Evolutionary conservation across 352 stramenopile genomes (phyloP).

Genomic region (Pythium guiyangense): DNA sequence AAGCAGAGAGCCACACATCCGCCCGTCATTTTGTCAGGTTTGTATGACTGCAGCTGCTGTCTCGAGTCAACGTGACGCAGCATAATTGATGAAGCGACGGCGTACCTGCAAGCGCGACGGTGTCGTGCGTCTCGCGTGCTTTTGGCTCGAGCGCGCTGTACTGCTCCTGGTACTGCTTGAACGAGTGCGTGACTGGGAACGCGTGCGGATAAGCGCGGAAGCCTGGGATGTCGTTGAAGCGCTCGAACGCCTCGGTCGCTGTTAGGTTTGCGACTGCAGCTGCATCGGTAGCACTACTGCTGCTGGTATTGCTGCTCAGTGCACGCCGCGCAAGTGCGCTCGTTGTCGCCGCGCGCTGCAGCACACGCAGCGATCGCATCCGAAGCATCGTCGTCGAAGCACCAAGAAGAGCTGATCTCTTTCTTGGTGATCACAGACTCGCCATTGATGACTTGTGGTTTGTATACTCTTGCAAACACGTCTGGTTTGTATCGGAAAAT

Average conservation of each 20-base stretch:
- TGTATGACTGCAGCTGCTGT: too few relatives aligned
- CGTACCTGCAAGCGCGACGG: constrained; percentile 50
- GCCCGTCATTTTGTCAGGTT: too few relatives aligned
- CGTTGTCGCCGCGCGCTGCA: neutral
- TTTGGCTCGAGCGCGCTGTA: constrained; percentile 49
- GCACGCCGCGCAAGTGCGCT: neutral
- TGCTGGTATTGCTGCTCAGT: too few relatives aligned
- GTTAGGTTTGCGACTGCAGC: constrained; percentile 11
- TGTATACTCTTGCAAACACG: too few relatives aligned
- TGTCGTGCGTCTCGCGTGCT: constrained; percentile 47
- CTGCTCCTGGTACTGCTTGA: constrained; percentile 56
- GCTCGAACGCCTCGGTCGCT: constrained; percentile 37
- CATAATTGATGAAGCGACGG: too few relatives aligned
- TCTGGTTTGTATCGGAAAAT: too few relatives aligned
- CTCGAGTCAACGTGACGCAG: too few relatives aligned
- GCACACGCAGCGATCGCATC: neutral
- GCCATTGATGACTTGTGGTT: too few relatives aligned
- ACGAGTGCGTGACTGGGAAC: constrained; percentile 63
- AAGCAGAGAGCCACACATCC: constrained; percentile 1
- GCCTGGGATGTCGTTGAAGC: constrained; percentile 44
- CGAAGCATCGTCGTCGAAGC: too few relatives aligned
- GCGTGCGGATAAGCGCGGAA: constrained; percentile 63
- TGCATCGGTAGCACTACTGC: neutral
- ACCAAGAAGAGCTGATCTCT: too few relatives aligned
- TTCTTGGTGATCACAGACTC: too few relatives aligned